Percentiles rank a stretch among this genome's conserved stretches.
Conservation (phyloP, 148 eudicot genomes). For the Rhododendron williamsianum region DNA sequence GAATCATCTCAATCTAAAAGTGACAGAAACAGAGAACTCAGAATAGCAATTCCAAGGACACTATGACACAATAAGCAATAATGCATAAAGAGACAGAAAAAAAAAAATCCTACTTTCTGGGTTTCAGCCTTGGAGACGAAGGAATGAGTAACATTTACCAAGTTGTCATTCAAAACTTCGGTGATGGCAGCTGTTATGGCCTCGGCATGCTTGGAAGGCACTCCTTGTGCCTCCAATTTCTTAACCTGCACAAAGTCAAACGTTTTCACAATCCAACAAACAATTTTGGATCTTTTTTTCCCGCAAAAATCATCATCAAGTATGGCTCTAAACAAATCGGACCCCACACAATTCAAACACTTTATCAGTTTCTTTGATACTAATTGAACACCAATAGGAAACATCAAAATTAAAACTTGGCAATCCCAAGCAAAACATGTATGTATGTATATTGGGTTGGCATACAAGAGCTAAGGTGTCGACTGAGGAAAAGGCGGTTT, state of each 20-base stretch:
- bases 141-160: constrained; percentile 61
- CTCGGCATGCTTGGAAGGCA: constrained; percentile 84
- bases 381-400: not conserved
- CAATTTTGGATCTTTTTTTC: not conserved
- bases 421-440: not conserved
- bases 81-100: not conserved
- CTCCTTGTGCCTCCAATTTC: constrained; percentile 71
- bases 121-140: constrained; percentile 64
- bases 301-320: not conserved
- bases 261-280: not conserved
- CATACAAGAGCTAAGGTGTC: constrained; percentile 82
- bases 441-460: no score
- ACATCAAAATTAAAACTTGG: not conserved
- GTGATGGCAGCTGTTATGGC: constrained; percentile 63
- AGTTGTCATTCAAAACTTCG: constrained; percentile 69
- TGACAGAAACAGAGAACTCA: not conserved
- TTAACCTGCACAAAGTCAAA: constrained; percentile 40
- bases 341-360: not conserved
- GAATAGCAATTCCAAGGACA: not conserved
- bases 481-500: constrained; percentile 64
- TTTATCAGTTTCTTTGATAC: not conserved
- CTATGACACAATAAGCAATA: not conserved
- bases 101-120: constrained; percentile 43
- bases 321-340: not conserved
- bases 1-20: constrained; percentile 66